These are phyloP conservation scores for Xylaria telfairii DNA, from an alignment of 495 filamentous ascomycete genomes.

Conservation along the genomic window DNA sequence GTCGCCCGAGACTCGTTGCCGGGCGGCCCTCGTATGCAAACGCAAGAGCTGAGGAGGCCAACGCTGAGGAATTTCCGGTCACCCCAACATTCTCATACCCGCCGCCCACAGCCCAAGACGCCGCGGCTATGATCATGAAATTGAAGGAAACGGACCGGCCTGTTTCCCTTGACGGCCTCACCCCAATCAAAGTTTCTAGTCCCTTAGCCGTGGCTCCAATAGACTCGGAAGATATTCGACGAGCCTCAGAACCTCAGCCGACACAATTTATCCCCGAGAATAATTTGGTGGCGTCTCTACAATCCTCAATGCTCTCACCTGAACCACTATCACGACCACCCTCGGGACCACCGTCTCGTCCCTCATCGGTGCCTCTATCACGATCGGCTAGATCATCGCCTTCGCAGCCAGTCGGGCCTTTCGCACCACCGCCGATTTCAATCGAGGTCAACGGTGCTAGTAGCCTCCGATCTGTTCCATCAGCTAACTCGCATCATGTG, in stretches of 20 bases:
- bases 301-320: constrained; percentile 20
- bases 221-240: constrained; percentile 23
- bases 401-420: constrained; percentile 33
- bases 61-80: constrained; percentile 34
- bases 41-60: constrained; percentile 35
- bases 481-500: constrained; percentile 33
- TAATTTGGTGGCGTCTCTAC: constrained; percentile 13
- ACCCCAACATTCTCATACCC: constrained; percentile 45
- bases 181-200: constrained; percentile 35
- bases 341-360: constrained; percentile 24
- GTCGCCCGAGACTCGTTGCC: constrained; percentile 37
- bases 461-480: constrained; percentile 30
- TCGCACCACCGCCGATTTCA: constrained; percentile 41
- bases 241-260: constrained; percentile 11
- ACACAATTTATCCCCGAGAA: background rate
- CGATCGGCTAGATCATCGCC: constrained; percentile 29
- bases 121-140: constrained; percentile 38
- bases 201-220: constrained; percentile 29
- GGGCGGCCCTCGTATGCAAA: constrained; percentile 45
- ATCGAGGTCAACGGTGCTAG: constrained; percentile 33
- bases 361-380: constrained; percentile 27
- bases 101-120: constrained; percentile 37
- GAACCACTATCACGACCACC: constrained; percentile 12
- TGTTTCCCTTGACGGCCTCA: constrained; percentile 34
- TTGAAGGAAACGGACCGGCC: constrained; percentile 42